Conservation (phyloP, 2,329 filamentous ascomycete genomes). For the Lecanicillium sp. region DNA sequence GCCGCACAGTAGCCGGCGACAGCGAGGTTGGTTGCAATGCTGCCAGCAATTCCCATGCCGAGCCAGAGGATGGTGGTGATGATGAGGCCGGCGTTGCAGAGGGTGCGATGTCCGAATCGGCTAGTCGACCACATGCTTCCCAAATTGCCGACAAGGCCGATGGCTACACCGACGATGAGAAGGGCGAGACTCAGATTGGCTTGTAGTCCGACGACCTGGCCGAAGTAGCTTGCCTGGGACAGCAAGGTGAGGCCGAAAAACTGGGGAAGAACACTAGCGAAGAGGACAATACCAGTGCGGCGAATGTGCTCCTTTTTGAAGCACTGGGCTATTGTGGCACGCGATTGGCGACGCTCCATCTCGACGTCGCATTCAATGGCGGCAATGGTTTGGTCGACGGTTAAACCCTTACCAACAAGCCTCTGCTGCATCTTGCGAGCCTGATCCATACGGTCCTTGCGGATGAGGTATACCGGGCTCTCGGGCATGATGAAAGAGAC, state of each 20-base stretch:
- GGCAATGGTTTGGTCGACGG: conserved; percentile 34
- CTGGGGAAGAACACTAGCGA: conserved; percentile 36
- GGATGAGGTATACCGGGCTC: conserved; percentile 43
- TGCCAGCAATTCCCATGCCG: conserved; percentile 41
- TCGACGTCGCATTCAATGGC: conserved; percentile 44
- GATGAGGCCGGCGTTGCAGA: conserved; percentile 31
- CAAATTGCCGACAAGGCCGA: conserved; percentile 39
- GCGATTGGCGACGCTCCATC: conserved; percentile 27
- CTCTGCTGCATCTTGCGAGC: conserved; percentile 42
- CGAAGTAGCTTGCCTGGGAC: conserved; percentile 36
- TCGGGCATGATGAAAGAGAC: conserved; percentile 43
- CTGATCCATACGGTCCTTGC: conserved; percentile 32
- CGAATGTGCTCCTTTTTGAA: conserved; percentile 38
- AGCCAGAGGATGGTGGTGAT: conserved; percentile 34
- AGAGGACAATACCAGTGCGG: conserved; percentile 35
- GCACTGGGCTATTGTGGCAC: conserved; percentile 35
- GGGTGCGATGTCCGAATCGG: conserved; percentile 32
- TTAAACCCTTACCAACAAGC: conserved; percentile 36
- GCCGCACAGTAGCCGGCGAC: conserved; percentile 24
- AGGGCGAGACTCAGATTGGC: conserved; percentile 33
- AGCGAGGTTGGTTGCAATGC: conserved; percentile 31
- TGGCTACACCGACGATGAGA: conserved; percentile 38
- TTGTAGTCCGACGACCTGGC: conserved; percentile 29
- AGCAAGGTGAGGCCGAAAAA: conserved; percentile 41
- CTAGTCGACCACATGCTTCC: conserved; percentile 38